These are phyloP conservation scores for Agrocybe pediades DNA, from an alignment of 768 basidiomycete genomes.

Conservation along the genomic window DNA sequence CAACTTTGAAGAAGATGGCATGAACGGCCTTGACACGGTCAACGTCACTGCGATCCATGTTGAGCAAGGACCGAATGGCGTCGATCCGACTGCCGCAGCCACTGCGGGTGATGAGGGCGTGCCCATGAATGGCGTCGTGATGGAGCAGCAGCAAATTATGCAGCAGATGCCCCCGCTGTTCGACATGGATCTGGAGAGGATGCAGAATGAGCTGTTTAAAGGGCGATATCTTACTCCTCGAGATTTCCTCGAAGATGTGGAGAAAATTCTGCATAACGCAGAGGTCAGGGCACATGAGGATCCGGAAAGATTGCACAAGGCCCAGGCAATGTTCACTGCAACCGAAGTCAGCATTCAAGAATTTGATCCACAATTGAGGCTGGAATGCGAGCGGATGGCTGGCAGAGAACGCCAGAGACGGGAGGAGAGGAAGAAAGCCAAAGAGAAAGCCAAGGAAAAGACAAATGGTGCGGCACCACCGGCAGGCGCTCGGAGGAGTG, in stretches of 20 bases:
- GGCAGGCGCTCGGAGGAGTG: constrained; percentile 64
- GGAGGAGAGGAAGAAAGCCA: constrained; percentile 56
- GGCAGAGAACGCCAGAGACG: constrained; percentile 68
- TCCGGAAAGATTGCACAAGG: constrained; percentile 73
- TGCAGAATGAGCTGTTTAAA: constrained; percentile 84
- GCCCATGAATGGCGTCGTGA: constrained; percentile 37
- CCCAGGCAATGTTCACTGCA: constrained; percentile 88
- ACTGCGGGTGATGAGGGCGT: constrained; percentile 30
- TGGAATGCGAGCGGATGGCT: constrained; percentile 91
- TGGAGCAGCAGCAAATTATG: constrained; percentile 34
- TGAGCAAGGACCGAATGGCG: constrained; percentile 36
- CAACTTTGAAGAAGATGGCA: constrained; percentile 28
- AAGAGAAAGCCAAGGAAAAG: constrained; percentile 44
- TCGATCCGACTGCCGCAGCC: constrained; percentile 33
- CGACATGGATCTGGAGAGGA: constrained; percentile 90
- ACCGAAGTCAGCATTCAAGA: constrained; percentile 85
- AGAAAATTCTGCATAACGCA: constrained; percentile 80
- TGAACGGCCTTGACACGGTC: constrained; percentile 22
- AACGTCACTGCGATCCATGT: constrained; percentile 26
- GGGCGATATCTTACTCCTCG: constrained; percentile 85
- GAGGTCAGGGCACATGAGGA: constrained; percentile 60
- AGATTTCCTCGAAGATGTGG: constrained; percentile 83
- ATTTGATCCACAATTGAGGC: constrained; percentile 74
- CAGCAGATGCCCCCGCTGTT: constrained; percentile 56
- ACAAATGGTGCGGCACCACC: constrained; percentile 31